phyloP scores from a whole-genome alignment of 148 eudicot genomes.

The Amaranthus palmeri region DNA sequence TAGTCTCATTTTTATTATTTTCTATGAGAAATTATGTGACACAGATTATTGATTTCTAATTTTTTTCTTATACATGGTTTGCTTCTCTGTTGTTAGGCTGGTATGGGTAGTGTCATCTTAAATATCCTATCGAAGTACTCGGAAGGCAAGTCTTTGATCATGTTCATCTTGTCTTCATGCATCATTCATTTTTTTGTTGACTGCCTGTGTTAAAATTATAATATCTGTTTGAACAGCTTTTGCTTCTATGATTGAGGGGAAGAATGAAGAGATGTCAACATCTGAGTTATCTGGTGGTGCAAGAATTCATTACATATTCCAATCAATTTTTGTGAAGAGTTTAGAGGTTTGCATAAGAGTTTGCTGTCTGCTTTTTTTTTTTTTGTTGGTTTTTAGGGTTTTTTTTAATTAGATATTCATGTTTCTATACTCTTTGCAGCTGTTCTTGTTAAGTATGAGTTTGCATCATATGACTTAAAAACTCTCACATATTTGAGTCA shows the following conservation, averaged over 20 bases:
- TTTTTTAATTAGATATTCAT: neutral
- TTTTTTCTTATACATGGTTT: neutral
- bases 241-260: constrained; percentile 91
- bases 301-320: constrained; percentile 90
- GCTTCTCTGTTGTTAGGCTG: constrained; percentile 44
- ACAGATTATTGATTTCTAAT: constrained; percentile 1
- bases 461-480: too few relatives aligned
- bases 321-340: constrained; percentile 84
- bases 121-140: constrained; percentile 87
- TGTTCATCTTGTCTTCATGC: neutral
- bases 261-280: constrained; percentile 93
- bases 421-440: neutral
- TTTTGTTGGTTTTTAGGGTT: neutral
- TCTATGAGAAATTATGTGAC: neutral
- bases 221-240: constrained; percentile 56
- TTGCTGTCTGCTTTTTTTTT: neutral
- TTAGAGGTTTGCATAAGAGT: constrained; percentile 59
- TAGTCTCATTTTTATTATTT: neutral
- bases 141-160: constrained; percentile 49
- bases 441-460: neutral
- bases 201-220: neutral
- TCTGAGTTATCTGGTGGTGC: constrained; percentile 97
- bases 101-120: constrained; percentile 80
- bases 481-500: too few relatives aligned
- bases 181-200: neutral